Evolutionary conservation across 2,329 filamentous ascomycete genomes (phyloP), one percentile per base, ranked within the genome.

Genomic region (Drechslerella coelobrocha): DNA sequence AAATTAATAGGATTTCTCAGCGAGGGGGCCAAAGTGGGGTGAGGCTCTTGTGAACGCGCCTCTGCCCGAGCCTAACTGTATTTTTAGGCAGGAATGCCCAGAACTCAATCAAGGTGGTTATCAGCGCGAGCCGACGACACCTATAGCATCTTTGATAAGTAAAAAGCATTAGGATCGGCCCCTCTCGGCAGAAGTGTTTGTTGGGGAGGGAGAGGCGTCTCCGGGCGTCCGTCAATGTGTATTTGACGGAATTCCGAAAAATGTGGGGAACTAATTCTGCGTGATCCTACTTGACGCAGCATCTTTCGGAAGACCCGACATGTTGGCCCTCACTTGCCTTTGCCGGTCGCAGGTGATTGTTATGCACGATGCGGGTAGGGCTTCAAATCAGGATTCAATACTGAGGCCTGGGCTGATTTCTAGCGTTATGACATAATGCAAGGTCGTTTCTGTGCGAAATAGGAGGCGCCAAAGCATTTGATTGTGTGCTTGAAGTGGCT

Each of bases 1-100:
- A 63, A 24, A 63, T 71, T 53, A 19, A 29, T 41, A 34, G 21
- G 31, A 71, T 63, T 59, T 63, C 54, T 61, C 63, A 69, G 56
- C 63, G 61, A 14, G 19, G 12, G 12, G 23, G 23, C 34, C 24
- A 10, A 19, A 50, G 61, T 53, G 47, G 53, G 61, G 66, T 71
- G 66, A 57, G 59, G 66, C 66, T 71, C 59, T 39, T 50, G 14
- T 14, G 19, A 19, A 45, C 19, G n/a, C 19, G 41, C 41, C 14
- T 6, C 41, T 17, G 8, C 41, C n/a, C 29, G 29, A 12, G 29
- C 29, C 12, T 31, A 17, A n/a, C 21, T 17, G 14, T n/a, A 21
- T 17, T 4, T 19, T 45, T 19, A 23, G 41, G 41, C 14, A 21
- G 41, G 8, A 23, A 45, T 12, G 29, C 29, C 12, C 12, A 12